Evolutionary conservation across 345 rosid genomes (phyloP).

Genomic region (Laguncularia racemosa): DNA sequence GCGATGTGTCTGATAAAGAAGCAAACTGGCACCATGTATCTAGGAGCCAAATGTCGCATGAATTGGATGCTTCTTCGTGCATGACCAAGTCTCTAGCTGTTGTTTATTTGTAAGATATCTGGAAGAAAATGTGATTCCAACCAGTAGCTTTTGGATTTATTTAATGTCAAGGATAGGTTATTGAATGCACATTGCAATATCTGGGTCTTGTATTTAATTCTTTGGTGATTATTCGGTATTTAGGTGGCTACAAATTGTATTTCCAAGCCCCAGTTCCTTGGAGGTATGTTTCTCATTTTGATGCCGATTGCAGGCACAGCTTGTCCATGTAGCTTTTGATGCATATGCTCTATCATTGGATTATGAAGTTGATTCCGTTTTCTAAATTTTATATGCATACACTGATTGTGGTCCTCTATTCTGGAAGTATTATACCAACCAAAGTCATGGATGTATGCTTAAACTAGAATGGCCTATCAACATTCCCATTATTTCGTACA

Average conservation of each 20-base stretch:
- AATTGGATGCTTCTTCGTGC: conserved; percentile 79
- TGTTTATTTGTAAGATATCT: conserved; percentile 46
- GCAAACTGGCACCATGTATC: conserved; percentile 73
- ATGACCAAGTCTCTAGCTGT: conserved; percentile 71
- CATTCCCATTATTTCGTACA: no score
- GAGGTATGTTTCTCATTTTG: conserved; percentile 3
- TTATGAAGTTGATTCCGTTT: no score
- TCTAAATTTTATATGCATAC: no score
- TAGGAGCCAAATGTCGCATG: conserved; percentile 64
- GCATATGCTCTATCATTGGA: neutral
- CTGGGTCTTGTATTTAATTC: conserved; percentile 8
- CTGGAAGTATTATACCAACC: no score
- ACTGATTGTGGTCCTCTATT: no score
- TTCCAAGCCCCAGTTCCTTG: no score
- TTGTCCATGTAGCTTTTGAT: conserved; percentile 1
- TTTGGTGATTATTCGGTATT: conserved; percentile 5
- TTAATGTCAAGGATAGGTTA: conserved; percentile 2
- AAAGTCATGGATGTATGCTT: no score
- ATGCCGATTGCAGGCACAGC: neutral
- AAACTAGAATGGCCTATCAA: no score
- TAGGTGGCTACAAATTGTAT: neutral
- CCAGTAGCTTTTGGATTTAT: neutral
- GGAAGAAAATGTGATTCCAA: neutral
- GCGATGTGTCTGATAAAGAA: conserved; percentile 35
- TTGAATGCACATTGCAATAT: conserved; percentile 4